Evolutionary conservation across 2,329 filamentous ascomycete species (phyloP), one percentile per base, ranked within the genome.

Genomic region (Huntiella moniliformis): DNA sequence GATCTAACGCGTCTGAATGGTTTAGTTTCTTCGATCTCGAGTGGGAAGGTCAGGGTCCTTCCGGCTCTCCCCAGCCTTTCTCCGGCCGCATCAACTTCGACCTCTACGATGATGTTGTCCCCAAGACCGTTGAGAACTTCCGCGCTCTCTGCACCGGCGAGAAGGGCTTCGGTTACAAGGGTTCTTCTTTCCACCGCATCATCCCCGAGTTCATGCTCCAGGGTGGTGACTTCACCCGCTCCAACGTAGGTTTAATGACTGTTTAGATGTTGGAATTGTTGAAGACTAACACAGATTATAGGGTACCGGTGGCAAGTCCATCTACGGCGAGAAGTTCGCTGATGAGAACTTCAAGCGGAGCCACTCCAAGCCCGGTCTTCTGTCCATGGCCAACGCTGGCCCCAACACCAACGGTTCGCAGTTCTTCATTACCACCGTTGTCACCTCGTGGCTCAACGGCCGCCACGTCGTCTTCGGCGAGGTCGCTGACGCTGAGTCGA

Each of bases 381-480:
- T 94, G 55, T 93, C 86, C 66, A 94, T 94, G 86, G 86, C 86
- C 63, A 94, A 94, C 67, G 82, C 86, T 57, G 86, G 86, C 56
- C 81, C 82, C 60, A 93, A 96, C 80, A 96, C 88, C 63, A 98
- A 98, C 68, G 91, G 91, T 57, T 93, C 84, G 44, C 88, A 96
- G 66, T 96, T 96, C 74, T 96, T 96, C 72, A 69, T 96, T 61
- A 96, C 88, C 57, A 96, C 88, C 47, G 85, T 93, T 43, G 73
- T 78, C 50, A 96, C 91, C 51, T 78, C 79, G 47, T 93, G 93
- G 72, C 71, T 91, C 55, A 73, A 91, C 62, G 75, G 74, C 59
- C 80, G 80, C 63, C 83, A 91, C 71, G 81, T 86, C 63, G 82
- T 86, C 60, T 87, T 87, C 66, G 84, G 83, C 60, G 70, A 82